Evolutionary conservation across 805 yeast species (phyloP), one percentile per base, ranked within the genome.

Genomic region (Hanseniaspora singularis): DNA sequence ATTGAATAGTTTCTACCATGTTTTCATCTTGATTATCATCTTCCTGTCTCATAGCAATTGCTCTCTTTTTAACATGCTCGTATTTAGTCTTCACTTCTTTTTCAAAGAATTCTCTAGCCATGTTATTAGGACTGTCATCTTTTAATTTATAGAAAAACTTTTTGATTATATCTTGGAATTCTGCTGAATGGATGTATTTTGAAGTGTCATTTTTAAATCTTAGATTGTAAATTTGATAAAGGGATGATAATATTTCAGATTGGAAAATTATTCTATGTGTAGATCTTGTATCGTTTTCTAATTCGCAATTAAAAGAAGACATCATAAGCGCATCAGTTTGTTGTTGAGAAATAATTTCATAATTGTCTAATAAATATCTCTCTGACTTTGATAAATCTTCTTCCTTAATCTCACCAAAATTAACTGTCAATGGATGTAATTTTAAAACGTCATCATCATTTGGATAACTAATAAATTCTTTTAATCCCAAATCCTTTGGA

Each of bases 281-380:
- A 6, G 62, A 59, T 5, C 53, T 51, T 0, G 71, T 57, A 40
- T 85, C 71, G 18, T 77, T 81, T 12, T 72, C 76, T 51, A 89
- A 69, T 60, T 86, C 85, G 48, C 70, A 68, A 56, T 89, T 94
- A 62, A 92, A 92, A 0, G 96, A 94, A 18, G 80, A 79, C 96
- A 89, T 88, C 59, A 88, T 69, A 50, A 92, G 73, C 0, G 95
- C 85, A 62, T 92, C 97, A 58, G 88, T 86, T 60, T 92, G 96
- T 51, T 79, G 78, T 53, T 81, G 86, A 3, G 76, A 76, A 41
- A 88, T 76, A 49, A 92, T 83, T 49, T 72, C 69, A 33, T 83
- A 75, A 61, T 80, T 84, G 60, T 58, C 60, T 38, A 70, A 65
- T 53, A 53, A 82, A 65, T 62, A 67, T 77, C 42, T 64, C 65